Conservation (phyloP, 192 early-diverging fungal species). For the Oehlia diaphana region DNA sequence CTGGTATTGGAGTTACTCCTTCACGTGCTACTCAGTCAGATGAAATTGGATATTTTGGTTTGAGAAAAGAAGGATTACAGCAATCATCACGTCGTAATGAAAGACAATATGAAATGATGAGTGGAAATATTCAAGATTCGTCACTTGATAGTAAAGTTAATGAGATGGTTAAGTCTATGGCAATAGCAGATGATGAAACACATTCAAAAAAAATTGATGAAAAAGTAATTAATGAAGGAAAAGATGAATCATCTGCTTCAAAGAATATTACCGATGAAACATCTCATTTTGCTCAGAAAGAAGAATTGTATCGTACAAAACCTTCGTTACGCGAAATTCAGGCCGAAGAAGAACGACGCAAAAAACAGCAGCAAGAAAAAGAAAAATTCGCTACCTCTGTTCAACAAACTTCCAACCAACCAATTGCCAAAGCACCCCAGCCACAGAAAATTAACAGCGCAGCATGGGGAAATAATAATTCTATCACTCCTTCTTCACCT, state of each 20-base stretch:
- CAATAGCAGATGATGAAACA: constrained; percentile 4
- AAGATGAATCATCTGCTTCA: not conserved
- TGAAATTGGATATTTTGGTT: constrained; percentile 32
- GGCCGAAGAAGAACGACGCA: constrained; percentile 39
- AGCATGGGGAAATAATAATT: constrained; percentile 19
- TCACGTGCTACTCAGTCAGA: constrained; percentile 44
- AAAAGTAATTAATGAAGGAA: not conserved
- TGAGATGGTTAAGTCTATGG: constrained; percentile 30
- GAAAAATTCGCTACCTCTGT: constrained; percentile 11
- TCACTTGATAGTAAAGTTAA: constrained; percentile 42
- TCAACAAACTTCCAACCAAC: constrained; percentile 4
- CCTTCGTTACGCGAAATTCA: constrained; percentile 48
- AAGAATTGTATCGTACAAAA: constrained; percentile 1
- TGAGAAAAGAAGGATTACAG: not conserved
- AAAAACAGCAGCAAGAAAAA: constrained; percentile 38
- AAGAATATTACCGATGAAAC: not conserved
- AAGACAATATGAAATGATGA: constrained; percentile 12
- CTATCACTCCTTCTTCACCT: constrained; percentile 20
- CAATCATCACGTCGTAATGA: constrained; percentile 33
- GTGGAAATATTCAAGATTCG: constrained; percentile 44
- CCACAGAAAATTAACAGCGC: constrained; percentile 1
- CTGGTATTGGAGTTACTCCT: constrained; percentile 25
- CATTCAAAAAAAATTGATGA: not conserved
- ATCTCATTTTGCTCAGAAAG: not conserved
- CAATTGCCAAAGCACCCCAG: not conserved